These are phyloP conservation scores for Avena sativa DNA, from an alignment of 176 grass and related monocot species.

Conservation along the genomic window DNA sequence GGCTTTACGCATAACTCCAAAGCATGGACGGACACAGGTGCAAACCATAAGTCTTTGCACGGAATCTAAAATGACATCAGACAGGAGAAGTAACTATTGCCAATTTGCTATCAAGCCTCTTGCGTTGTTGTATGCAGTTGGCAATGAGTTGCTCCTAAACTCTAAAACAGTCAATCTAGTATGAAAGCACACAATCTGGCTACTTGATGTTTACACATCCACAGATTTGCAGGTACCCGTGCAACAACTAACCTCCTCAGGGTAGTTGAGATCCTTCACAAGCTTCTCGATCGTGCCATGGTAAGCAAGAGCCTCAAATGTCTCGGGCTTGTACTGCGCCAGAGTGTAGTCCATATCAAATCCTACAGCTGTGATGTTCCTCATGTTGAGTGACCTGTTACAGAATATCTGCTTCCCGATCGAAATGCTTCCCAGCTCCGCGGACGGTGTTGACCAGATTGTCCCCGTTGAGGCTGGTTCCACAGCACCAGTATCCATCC, in stretches of 20 bases:
- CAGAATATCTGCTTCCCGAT: slow-evolving; percentile 95
- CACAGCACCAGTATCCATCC: slow-evolving; percentile 54
- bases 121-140: background rate
- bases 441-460: slow-evolving; percentile 68
- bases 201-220: slow-evolving; percentile 20
- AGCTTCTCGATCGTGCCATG: slow-evolving; percentile 88
- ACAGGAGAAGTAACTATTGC: background rate
- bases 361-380: slow-evolving; percentile 91
- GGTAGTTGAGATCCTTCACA: slow-evolving; percentile 85
- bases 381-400: slow-evolving; percentile 98
- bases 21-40: background rate
- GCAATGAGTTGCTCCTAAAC: background rate
- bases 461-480: slow-evolving; percentile 50
- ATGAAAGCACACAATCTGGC: background rate
- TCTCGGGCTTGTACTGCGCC: slow-evolving; percentile 92
- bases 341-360: slow-evolving; percentile 99
- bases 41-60: background rate
- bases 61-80: slow-evolving; percentile 15
- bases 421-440: slow-evolving; percentile 60
- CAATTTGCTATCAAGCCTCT: background rate
- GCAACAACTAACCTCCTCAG: slow-evolving; percentile 69
- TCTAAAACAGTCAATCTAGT: slow-evolving; percentile 9
- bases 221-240: slow-evolving; percentile 4
- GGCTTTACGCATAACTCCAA: slow-evolving; percentile 4
- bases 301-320: slow-evolving; percentile 94